Conservation (phyloP, 768 basidiomycete genomes). For the Pholiota conissans region DNA sequence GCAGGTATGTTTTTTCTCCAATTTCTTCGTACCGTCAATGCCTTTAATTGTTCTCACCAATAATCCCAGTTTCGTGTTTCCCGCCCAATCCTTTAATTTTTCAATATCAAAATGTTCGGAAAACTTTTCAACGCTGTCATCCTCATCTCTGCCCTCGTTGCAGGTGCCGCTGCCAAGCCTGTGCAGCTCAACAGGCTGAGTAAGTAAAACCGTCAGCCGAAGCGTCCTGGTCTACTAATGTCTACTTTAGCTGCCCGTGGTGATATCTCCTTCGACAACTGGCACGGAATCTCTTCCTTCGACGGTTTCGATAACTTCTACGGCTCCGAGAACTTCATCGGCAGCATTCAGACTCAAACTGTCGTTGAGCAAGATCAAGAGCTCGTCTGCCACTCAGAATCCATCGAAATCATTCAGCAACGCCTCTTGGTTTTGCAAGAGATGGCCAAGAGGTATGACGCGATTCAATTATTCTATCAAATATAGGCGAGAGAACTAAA, state of each 20-base stretch:
- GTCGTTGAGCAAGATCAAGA: slow-evolving; percentile 31
- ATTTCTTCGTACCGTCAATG: background rate
- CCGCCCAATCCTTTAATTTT: slow-evolving; percentile 7
- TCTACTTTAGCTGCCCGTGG: slow-evolving; percentile 13
- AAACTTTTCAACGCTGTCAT: slow-evolving; percentile 18
- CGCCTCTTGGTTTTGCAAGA: slow-evolving; percentile 43
- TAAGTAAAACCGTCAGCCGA: background rate
- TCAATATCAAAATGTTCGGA: slow-evolving; percentile 18
- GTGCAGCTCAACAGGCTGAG: slow-evolving; percentile 9
- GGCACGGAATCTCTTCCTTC: slow-evolving; percentile 36
- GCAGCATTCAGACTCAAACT: slow-evolving; percentile 25
- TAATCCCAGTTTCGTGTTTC: slow-evolving; percentile 9
- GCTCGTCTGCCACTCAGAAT: slow-evolving; percentile 37
- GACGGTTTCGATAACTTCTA: slow-evolving; percentile 46
- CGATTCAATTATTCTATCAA: background rate
- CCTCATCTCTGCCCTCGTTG: slow-evolving; percentile 17
- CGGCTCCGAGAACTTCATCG: slow-evolving; percentile 44
- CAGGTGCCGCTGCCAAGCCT: slow-evolving; percentile 15
- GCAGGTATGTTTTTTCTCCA: slow-evolving; percentile 18
- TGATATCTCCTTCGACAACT: slow-evolving; percentile 33
- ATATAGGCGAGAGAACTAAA: background rate
- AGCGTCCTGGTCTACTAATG: background rate
- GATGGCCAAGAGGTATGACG: slow-evolving; percentile 41
- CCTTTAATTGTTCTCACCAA: slow-evolving; percentile 1
- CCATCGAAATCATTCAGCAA: slow-evolving; percentile 44